Conservation (phyloP, 306 rosid genomes). For the Trichosanthes truncata region DNA sequence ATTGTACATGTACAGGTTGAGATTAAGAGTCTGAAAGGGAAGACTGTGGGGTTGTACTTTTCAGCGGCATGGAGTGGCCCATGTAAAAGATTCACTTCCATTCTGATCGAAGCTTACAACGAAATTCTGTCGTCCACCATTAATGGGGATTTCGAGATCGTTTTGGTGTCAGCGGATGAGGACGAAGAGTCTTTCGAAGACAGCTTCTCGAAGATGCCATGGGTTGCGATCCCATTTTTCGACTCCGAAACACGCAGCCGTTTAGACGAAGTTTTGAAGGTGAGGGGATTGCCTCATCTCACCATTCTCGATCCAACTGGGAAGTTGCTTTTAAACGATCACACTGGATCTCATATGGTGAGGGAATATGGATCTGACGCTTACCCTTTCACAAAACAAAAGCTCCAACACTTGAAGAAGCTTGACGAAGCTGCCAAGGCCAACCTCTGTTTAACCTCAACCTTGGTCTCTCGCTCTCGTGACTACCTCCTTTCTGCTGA, state of each 20-base stretch:
- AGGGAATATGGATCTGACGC: conserved; percentile 34
- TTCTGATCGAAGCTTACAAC: conserved; percentile 42
- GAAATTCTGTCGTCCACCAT: conserved; percentile 16
- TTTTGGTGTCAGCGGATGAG: conserved; percentile 42
- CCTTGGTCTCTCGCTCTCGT: conserved; percentile 25
- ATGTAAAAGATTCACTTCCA: conserved; percentile 40
- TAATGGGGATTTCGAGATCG: conserved; percentile 42
- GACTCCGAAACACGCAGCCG: conserved; percentile 36
- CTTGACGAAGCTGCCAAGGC: conserved; percentile 35
- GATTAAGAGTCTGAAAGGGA: conserved; percentile 48
- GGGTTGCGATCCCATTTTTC: conserved; percentile 64
- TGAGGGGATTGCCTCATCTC: conserved; percentile 46
- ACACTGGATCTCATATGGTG: conserved; percentile 23
- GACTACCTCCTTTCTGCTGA: conserved; percentile 34
- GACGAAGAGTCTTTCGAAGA: conserved; percentile 39
- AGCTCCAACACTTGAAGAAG: conserved; percentile 30
- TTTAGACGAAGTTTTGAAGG: conserved; percentile 39
- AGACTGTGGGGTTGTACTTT: conserved; percentile 46
- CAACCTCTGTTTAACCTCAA: conserved; percentile 25
- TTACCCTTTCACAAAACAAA: conserved; percentile 34
- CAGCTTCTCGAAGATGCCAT: conserved; percentile 64
- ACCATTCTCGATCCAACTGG: conserved; percentile 40
- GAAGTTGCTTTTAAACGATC: conserved; percentile 17
- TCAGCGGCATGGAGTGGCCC: conserved; percentile 72
- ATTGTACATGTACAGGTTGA: no score